A percentile compares a stretch with the other conserved stretches of the same genome.
Evolutionary conservation across 2,329 filamentous ascomycete species (phyloP).

Genomic region (Monosporascus sp.): DNA sequence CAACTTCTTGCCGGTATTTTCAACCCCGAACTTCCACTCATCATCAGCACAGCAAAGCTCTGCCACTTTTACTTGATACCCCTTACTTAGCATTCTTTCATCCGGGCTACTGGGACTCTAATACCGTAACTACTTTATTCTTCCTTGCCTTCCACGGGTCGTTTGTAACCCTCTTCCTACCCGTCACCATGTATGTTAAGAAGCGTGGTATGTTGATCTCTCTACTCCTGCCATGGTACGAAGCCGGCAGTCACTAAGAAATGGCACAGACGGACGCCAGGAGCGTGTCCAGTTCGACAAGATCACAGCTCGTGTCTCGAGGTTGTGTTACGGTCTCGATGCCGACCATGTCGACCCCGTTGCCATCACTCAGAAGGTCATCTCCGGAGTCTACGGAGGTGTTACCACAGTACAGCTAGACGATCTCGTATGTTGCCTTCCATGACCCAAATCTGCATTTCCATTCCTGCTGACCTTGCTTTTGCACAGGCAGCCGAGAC

Average conservation of each 20-base stretch:
- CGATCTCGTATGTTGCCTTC: conserved; percentile 68
- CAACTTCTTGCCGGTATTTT: neutral
- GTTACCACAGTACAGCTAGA: conserved; percentile 95
- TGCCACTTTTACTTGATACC: neutral
- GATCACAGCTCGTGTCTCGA: conserved; percentile 96
- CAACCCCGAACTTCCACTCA: neutral
- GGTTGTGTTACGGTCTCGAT: conserved; percentile 95
- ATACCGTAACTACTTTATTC: conserved; percentile 3
- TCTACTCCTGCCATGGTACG: neutral
- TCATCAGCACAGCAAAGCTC: neutral
- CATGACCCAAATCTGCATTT: conserved; percentile 1
- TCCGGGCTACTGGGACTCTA: conserved; percentile 1
- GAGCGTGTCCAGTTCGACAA: conserved; percentile 99
- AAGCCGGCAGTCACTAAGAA: conserved; percentile 9
- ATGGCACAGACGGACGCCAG: conserved; percentile 81
- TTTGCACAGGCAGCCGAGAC: conserved; percentile 82
- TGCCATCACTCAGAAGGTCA: conserved; percentile 98
- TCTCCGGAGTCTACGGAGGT: conserved; percentile 97
- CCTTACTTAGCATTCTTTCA: neutral
- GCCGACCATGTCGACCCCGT: conserved; percentile 92
- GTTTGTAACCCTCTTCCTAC: conserved; percentile 11
- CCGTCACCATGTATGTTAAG: conserved; percentile 53
- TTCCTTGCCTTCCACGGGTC: conserved; percentile 11
- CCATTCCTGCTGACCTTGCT: conserved; percentile 11
- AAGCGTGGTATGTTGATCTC: conserved; percentile 50